A percentile compares a stretch with the other conserved stretches of the same genome.
phyloP scores from a whole-genome alignment of 345 rosid genomes.

The Linum usitatissimum region DNA sequence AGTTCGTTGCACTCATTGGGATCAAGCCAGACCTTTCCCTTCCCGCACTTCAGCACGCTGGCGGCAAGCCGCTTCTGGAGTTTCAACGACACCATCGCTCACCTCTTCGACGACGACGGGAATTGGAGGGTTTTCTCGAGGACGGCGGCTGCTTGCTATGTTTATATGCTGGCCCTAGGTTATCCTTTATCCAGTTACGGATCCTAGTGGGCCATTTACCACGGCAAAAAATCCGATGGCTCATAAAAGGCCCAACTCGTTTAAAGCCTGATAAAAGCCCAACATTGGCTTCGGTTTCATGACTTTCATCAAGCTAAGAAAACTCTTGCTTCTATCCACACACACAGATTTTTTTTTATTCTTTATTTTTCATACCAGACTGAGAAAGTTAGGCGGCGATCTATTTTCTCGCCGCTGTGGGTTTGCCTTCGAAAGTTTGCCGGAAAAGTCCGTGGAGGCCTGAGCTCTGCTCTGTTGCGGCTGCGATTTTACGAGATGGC shows the following conservation, averaged over 20 bases:
- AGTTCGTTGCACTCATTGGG: conserved; percentile 8
- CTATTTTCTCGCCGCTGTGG: neutral
- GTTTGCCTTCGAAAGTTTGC: neutral
- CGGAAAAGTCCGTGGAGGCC: neutral
- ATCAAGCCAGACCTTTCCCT: conserved; percentile 7
- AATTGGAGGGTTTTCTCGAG: neutral
- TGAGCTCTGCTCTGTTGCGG: neutral
- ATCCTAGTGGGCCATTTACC: no score
- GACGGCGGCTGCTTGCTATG: neutral
- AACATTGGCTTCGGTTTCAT: neutral
- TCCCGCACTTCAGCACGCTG: conserved; percentile 10
- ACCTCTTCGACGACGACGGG: neutral
- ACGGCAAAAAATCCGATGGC: no score
- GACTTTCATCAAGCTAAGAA: neutral
- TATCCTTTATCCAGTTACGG: no score
- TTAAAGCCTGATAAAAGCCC: no score
- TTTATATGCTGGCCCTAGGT: no score
- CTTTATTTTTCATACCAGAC: neutral
- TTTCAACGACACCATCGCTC: conserved; percentile 9
- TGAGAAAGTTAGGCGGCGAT: neutral
- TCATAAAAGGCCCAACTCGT: no score
- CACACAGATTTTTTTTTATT: neutral
- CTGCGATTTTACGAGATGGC: neutral
- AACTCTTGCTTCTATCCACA: neutral
- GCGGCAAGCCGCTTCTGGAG: conserved; percentile 12